Evolutionary conservation across 2,329 filamentous ascomycete genomes (phyloP), one percentile per base, ranked within the genome.

Genomic region (Lachnellula occidentalis): DNA sequence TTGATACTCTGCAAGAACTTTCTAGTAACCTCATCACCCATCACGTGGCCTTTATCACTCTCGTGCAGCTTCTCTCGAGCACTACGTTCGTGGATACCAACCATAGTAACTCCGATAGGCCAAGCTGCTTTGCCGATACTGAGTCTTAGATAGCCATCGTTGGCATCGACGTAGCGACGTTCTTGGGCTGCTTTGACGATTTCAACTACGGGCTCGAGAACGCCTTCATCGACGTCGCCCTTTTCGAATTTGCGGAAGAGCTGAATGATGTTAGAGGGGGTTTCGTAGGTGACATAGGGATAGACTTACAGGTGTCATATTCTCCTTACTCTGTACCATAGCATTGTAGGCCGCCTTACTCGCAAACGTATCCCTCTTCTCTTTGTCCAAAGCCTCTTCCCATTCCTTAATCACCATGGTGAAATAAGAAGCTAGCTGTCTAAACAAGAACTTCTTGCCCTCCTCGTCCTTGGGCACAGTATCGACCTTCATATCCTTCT

Each of bases 41-140:
- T 91, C 65, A 97, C 96, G 71, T 99, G 92, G 4, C 92, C 94
- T 66, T 91, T 87, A 67, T 87, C 84, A 55, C 86, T 87, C 70
- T 94, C 84, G 69, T 97, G 92, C 56, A 99, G 76, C 74, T 99
- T 99, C 74, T 99, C 94, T 59, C 94, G 83, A 19, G 94, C 92
- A 62, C 88, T 94, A 68, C 94, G 85, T 77, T 97, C 94, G 81
- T 99, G 94, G 65, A 99, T 99, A 78, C 94, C 94, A 67, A 99
- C 94, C 94, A 97, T 99, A 71, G 94, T 99, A 39, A 99, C 94
- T 73, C 94, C 94, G 67, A 99, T 99, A 22, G 94, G 94, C 94
- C 94, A 99, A 15, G 94, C 94, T 63, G 91, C 92, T 75, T 96
- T 96, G 61, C 91, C 91, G 67, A 99, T 99, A 70, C 90, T 95